Evolutionary conservation across 768 basidiomycete species (phyloP).

Genomic region (Filobasidium wieringae): DNA sequence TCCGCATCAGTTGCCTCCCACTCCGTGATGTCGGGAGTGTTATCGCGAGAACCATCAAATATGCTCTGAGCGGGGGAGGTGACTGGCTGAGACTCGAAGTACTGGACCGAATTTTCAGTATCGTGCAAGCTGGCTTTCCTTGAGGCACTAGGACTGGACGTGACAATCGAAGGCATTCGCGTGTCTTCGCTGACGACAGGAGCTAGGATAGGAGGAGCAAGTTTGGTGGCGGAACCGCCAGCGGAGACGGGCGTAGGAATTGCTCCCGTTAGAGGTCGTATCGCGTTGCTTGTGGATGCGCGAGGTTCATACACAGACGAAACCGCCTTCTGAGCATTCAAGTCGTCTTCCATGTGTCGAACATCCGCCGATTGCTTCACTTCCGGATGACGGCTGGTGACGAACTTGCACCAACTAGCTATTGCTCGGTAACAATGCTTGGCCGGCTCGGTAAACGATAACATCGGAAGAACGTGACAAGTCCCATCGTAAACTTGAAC

Average conservation of each 20-base stretch:
- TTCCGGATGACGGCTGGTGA: neutral
- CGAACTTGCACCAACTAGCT: constrained; percentile 37
- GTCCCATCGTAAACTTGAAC: constrained; percentile 87
- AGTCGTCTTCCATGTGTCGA: constrained; percentile 7
- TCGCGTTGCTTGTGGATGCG: neutral
- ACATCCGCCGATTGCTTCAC: neutral
- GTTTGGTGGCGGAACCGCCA: neutral
- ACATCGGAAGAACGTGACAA: constrained; percentile 63
- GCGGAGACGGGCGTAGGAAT: neutral
- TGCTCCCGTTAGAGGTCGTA: neutral
- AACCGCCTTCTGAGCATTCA: neutral
- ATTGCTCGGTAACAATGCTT: constrained; percentile 41
- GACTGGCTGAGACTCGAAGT: neutral
- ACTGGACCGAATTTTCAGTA: neutral
- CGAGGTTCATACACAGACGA: neutral
- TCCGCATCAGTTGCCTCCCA: neutral
- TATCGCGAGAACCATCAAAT: neutral
- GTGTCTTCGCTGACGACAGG: neutral
- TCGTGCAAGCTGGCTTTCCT: neutral
- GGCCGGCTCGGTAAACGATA: constrained; percentile 43
- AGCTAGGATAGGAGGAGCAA: neutral
- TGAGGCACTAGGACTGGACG: too few relatives aligned
- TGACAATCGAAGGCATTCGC: too few relatives aligned
- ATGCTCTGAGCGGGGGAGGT: neutral
- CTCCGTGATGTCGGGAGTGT: neutral